Evolutionary conservation across 495 filamentous ascomycete species (phyloP).

Genomic region (Thermochaetoides thermophila): DNA sequence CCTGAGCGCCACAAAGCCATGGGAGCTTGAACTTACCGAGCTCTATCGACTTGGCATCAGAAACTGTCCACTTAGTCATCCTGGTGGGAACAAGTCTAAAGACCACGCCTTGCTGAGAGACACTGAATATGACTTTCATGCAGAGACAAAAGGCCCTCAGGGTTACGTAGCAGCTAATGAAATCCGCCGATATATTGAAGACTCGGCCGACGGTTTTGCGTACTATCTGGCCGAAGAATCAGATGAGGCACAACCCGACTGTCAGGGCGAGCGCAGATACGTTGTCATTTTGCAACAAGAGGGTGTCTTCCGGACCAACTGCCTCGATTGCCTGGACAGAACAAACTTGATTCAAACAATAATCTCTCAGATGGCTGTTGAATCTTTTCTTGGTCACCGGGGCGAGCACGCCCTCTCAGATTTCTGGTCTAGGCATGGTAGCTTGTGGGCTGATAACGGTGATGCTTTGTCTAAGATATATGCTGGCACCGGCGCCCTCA

Average conservation of each 20-base stretch:
- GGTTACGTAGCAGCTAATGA: constrained; percentile 78
- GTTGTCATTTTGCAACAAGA: constrained; percentile 76
- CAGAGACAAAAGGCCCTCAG: constrained; percentile 71
- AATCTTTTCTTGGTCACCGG: constrained; percentile 58
- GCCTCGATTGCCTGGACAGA: constrained; percentile 86
- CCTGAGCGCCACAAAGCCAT: constrained; percentile 70
- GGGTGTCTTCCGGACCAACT: constrained; percentile 90
- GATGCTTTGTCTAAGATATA: constrained; percentile 92
- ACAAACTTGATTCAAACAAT: constrained; percentile 95
- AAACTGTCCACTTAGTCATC: constrained; percentile 48
- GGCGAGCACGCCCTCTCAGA: constrained; percentile 52
- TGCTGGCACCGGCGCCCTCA: constrained; percentile 88
- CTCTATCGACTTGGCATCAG: constrained; percentile 64
- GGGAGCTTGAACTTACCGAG: constrained; percentile 65
- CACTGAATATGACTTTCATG: constrained; percentile 90
- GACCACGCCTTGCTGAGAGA: constrained; percentile 56
- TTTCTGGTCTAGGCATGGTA: constrained; percentile 81
- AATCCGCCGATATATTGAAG: constrained; percentile 57
- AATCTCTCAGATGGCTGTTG: constrained; percentile 80
- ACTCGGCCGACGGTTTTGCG: constrained; percentile 71
- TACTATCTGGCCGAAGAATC: constrained; percentile 73
- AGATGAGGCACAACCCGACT: constrained; percentile 26
- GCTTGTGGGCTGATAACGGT: constrained; percentile 95
- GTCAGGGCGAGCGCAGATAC: constrained; percentile 30
- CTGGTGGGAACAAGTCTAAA: constrained; percentile 27